A percentile compares a stretch with the other conserved stretches of the same genome.
Evolutionary conservation across 2,329 filamentous ascomycete genomes (phyloP).

Genomic region (Sphaerulina vaccinii): DNA sequence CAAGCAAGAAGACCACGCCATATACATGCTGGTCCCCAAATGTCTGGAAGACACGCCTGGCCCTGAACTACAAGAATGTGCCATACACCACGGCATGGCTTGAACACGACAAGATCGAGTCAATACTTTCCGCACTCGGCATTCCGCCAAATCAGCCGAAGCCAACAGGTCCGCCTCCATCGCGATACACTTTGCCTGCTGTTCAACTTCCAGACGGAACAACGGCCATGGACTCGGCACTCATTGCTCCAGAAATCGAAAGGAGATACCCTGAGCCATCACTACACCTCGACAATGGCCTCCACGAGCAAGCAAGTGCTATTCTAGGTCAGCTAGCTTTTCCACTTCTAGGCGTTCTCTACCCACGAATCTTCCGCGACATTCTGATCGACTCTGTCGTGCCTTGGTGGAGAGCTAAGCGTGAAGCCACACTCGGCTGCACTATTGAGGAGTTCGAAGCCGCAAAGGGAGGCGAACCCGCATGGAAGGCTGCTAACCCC

Average conservation of each 20-base stretch:
- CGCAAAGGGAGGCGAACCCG: constrained; percentile 26
- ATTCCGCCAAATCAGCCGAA: constrained; percentile 19
- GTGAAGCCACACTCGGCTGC: constrained; percentile 24
- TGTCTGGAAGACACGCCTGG: constrained; percentile 66
- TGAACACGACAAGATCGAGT: constrained; percentile 18
- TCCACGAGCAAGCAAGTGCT: constrained; percentile 15
- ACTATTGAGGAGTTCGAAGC: constrained; percentile 32
- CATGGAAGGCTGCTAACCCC: constrained; percentile 26
- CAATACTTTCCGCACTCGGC: constrained; percentile 27
- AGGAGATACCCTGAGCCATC: constrained; percentile 20
- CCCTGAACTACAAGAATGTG: constrained; percentile 28
- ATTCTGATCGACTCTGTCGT: constrained; percentile 33
- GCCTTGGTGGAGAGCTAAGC: constrained; percentile 16
- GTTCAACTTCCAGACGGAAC: constrained; percentile 21
- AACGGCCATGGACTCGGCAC: constrained; percentile 26
- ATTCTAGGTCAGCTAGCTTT: constrained; percentile 16
- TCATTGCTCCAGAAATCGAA: constrained; percentile 26
- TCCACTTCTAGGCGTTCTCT: constrained; percentile 28
- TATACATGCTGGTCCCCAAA: constrained; percentile 63
- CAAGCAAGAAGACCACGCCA: constrained; percentile 30
- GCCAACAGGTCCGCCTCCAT: constrained; percentile 1
- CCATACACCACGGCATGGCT: constrained; percentile 26
- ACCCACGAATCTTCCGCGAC: constrained; percentile 21
- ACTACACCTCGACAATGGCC: constrained; percentile 21
- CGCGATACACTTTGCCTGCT: constrained; percentile 22